Base-by-base conservation (phyloP, 768 basidiomycete genomes). In the Mycena indigotica region DNA sequence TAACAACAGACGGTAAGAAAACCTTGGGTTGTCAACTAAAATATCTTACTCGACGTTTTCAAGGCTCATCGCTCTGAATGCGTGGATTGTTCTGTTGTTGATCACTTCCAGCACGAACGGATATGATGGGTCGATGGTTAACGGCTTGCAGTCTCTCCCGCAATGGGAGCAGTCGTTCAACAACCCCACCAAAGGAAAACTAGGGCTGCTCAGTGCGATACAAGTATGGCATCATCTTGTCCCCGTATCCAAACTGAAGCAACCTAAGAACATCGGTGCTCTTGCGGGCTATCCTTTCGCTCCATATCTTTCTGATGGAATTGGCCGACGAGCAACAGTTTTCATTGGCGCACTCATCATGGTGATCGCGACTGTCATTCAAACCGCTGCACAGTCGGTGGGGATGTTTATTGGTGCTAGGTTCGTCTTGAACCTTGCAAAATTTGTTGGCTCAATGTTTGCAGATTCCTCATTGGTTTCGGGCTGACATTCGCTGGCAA, bases 11-110 rank as follows among this genome's bases (percentile, higher is more conserved):
- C 78, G 88, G 77, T 76, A 52, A n/a, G 12, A 15, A n/a, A n/a
- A n/a, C n/a, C n/a, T n/a, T n/a, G n/a, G n/a, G n/a, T n/a, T n/a
- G n/a, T n/a, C n/a, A n/a, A n/a, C n/a, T n/a, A n/a, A n/a, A n/a
- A n/a, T n/a, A n/a, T n/a, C n/a, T n/a, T n/a, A n/a, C n/a, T n/a
- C n/a, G n/a, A n/a, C n/a, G n/a, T n/a, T n/a, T n/a, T n/a, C n/a
- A n/a, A n/a, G n/a, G 86, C 67, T 88, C 64, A 84, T 89, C 53
- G 53, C 64, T 39, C 83, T 90, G 62, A 83, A 91, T 66, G 80
- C 73, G 21, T 90, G 89, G 89, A 85, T 89, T 60, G 69, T 84
- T 35, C 76, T 90, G 39, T 75, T 88, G 84, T 82, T 90, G 60
- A 86, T 89, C 67, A 89, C 88, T 3, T 78, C 81, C 24, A 79